Evolutionary conservation across 108 stramenopile genomes (phyloP).

Genomic region (Cyclotella cryptica): DNA sequence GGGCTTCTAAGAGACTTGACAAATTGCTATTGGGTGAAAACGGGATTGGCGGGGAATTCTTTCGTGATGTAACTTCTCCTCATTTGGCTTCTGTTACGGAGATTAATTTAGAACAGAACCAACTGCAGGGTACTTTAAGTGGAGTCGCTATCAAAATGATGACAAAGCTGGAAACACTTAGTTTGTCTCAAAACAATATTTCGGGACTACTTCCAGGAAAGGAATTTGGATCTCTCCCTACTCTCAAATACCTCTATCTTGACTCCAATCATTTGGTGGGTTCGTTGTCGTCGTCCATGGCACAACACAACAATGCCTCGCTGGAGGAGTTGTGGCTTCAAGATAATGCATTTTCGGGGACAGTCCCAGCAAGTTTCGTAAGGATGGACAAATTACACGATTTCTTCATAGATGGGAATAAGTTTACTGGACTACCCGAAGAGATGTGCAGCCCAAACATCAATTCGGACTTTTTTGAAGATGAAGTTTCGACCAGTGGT

Average conservation of each 20-base stretch:
- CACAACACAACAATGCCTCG: conserved; percentile 28
- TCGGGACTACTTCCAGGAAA: conserved; percentile 53
- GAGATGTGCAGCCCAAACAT: conserved; percentile 50
- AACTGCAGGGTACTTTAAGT: conserved; percentile 41
- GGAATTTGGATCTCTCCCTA: conserved; percentile 32
- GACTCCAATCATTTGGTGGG: conserved; percentile 56
- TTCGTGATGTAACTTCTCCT: conserved; percentile 24
- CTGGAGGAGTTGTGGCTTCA: conserved; percentile 58
- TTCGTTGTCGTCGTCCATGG: conserved; percentile 38
- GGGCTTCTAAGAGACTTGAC: conserved; percentile 36
- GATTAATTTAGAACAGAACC: conserved; percentile 46
- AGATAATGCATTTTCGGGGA: conserved; percentile 62
- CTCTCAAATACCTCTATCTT: conserved; percentile 45
- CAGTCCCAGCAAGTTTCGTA: conserved; percentile 50
- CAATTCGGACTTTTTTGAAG: conserved; percentile 53
- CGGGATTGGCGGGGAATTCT: conserved; percentile 37
- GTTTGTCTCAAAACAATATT: conserved; percentile 48
- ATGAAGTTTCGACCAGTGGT: neutral
- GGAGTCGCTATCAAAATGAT: conserved; percentile 20
- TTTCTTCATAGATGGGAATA: conserved; percentile 55
- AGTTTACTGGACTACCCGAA: conserved; percentile 49
- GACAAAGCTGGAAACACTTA: conserved; percentile 45
- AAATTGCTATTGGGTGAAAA: conserved; percentile 38
- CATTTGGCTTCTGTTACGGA: conserved; percentile 43
- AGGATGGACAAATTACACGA: conserved; percentile 40